phyloP scores from a whole-genome alignment of 495 filamentous ascomycete species.

The Chaetomium fimeti region DNA sequence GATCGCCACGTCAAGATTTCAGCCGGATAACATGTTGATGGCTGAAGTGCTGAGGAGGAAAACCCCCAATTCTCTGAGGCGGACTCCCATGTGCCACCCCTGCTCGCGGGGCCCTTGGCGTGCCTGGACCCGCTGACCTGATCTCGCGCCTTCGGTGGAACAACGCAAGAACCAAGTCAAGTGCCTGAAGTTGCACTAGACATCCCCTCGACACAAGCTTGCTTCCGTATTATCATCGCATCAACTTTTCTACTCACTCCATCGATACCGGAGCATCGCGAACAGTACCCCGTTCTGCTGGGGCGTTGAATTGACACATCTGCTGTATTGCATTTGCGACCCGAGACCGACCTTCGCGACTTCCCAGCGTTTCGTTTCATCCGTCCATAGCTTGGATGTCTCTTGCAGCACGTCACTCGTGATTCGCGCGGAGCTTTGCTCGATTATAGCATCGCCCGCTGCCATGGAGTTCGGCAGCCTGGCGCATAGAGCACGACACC shows the following conservation, averaged over 20 bases:
- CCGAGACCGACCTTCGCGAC: background rate
- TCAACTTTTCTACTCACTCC: background rate
- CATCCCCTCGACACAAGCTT: slow-evolving; percentile 9
- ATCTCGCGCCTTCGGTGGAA: slow-evolving; percentile 1
- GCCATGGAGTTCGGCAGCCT: slow-evolving; percentile 36
- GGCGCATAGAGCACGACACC: slow-evolving; percentile 27
- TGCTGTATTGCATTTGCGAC: slow-evolving; percentile 4
- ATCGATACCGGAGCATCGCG: background rate
- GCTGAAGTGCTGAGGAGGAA: no score
- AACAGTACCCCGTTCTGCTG: background rate
- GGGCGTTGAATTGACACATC: background rate
- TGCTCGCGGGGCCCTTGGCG: slow-evolving; percentile 13
- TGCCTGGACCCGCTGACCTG: background rate
- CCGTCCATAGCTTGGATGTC: slow-evolving; percentile 18
- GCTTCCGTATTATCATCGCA: slow-evolving; percentile 7
- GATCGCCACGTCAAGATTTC: no score
- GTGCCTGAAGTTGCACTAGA: slow-evolving; percentile 25
- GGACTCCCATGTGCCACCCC: slow-evolving; percentile 5
- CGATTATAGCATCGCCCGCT: slow-evolving; percentile 21
- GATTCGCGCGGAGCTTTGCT: slow-evolving; percentile 22
- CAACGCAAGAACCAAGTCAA: slow-evolving; percentile 10
- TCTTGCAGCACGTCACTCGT: slow-evolving; percentile 16
- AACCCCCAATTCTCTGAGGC: background rate
- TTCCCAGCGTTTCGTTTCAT: background rate
- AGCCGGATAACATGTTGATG: no score